phyloP scores from a whole-genome alignment of 352 stramenopile species.

The Phytopythium oedochilum region DNA sequence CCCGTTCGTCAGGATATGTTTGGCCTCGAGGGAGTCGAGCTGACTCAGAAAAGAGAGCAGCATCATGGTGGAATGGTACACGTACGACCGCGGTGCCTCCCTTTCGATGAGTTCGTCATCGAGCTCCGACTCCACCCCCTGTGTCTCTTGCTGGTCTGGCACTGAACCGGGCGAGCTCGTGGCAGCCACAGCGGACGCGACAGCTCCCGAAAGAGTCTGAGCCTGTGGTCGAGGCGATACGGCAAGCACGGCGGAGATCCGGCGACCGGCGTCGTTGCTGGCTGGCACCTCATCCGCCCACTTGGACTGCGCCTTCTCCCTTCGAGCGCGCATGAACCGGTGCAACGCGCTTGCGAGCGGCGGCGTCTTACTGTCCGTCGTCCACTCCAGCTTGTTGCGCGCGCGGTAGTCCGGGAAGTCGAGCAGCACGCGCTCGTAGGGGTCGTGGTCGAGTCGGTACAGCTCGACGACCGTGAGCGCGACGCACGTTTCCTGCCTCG shows the following conservation, averaged over 20 bases:
- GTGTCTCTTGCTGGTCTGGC: background rate
- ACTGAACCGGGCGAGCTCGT: background rate
- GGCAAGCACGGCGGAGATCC: background rate
- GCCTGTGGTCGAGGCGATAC: background rate
- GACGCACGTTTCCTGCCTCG: constrained; percentile 59
- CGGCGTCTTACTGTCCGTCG: constrained; percentile 19
- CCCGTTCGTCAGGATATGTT: constrained; percentile 36
- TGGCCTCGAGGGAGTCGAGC: constrained; percentile 44
- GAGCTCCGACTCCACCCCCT: background rate
- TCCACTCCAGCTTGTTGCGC: constrained; percentile 53
- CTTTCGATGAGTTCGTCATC: constrained; percentile 31
- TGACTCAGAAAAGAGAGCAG: constrained; percentile 34
- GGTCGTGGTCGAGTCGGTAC: constrained; percentile 58
- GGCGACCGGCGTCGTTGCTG: background rate
- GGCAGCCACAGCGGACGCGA: background rate
- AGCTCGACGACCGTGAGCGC: constrained; percentile 50
- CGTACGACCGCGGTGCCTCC: constrained; percentile 34
- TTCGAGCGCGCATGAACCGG: constrained; percentile 13
- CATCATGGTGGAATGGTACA: constrained; percentile 50
- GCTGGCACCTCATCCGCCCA: background rate
- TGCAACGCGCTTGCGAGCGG: constrained; percentile 8
- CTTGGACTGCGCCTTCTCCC: background rate
- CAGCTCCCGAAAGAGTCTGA: background rate
- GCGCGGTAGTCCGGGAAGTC: constrained; percentile 66
- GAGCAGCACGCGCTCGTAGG: constrained; percentile 54